Evolutionary conservation across 2,329 filamentous ascomycete genomes (phyloP).

Genomic region (Raffaelea deltoideospora): DNA sequence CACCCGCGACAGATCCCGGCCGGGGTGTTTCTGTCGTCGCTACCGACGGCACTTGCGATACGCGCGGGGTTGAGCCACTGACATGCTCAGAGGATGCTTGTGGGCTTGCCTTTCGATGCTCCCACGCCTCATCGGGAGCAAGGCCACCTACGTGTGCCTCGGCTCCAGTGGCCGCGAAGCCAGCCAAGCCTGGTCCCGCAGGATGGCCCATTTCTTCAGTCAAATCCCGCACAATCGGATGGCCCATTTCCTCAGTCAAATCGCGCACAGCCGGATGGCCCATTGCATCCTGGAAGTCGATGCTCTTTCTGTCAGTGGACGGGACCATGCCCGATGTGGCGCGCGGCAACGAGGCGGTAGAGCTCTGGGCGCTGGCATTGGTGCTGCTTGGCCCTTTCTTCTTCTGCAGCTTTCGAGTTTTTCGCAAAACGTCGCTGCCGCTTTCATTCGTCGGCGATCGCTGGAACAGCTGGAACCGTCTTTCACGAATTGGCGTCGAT

Average conservation of each 20-base stretch:
- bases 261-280: too few relatives aligned
- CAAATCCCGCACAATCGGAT: too few relatives aligned
- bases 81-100: conserved; percentile 15
- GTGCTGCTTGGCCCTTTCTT: conserved; percentile 61
- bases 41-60: conserved; percentile 26
- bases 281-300: too few relatives aligned
- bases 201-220: too few relatives aligned
- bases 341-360: conserved; percentile 53
- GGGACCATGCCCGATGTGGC: too few relatives aligned
- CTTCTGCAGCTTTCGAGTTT: conserved; percentile 84
- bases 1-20: background rate
- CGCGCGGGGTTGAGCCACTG: conserved; percentile 30
- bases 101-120: background rate
- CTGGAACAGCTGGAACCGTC: conserved; percentile 56
- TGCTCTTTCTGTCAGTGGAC: too few relatives aligned
- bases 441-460: conserved; percentile 47
- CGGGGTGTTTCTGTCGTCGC: conserved; percentile 1
- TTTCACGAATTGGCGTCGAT: conserved; percentile 48
- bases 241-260: too few relatives aligned
- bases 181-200: too few relatives aligned
- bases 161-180: too few relatives aligned
- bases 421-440: conserved; percentile 58
- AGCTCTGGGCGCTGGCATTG: conserved; percentile 83
- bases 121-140: background rate
- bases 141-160: too few relatives aligned